Evolutionary conservation across 805 yeast species (phyloP).

Genomic region (Blastobotrys muscicola): DNA sequence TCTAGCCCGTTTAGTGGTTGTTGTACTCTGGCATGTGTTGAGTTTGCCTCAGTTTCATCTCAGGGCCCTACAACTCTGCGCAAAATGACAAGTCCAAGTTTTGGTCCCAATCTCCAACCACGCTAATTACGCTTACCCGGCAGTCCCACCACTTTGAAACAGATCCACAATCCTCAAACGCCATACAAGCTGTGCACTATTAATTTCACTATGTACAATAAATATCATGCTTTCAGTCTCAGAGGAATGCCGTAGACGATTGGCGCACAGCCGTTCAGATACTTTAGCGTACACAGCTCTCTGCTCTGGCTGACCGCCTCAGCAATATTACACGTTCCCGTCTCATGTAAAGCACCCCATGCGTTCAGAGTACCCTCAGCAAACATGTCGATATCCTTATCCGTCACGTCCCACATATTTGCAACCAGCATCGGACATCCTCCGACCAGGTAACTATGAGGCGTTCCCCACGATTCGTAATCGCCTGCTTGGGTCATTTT

Average conservation of each 20-base stretch:
- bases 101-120: neutral
- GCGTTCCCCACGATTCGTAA: constrained; percentile 67
- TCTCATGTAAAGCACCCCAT: constrained; percentile 49
- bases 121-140: neutral
- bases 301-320: constrained; percentile 57
- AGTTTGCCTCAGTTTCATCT: too few relatives aligned
- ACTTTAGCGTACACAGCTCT: constrained; percentile 55
- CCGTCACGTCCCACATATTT: constrained; percentile 95
- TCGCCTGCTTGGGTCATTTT: constrained; percentile 45
- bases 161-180: neutral
- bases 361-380: constrained; percentile 48
- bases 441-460: constrained; percentile 63
- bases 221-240: neutral
- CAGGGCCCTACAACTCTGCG: neutral
- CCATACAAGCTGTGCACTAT: neutral
- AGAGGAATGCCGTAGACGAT: constrained; percentile 80
- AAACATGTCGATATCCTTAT: constrained; percentile 83
- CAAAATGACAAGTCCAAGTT: neutral
- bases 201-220: neutral
- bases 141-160: neutral
- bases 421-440: constrained; percentile 80
- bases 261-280: constrained; percentile 88
- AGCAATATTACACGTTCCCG: constrained; percentile 31
- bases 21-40: too few relatives aligned
- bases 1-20: too few relatives aligned